Base-by-base conservation (phyloP, 23 red algal species). In the Agarophyton chilense region DNA sequence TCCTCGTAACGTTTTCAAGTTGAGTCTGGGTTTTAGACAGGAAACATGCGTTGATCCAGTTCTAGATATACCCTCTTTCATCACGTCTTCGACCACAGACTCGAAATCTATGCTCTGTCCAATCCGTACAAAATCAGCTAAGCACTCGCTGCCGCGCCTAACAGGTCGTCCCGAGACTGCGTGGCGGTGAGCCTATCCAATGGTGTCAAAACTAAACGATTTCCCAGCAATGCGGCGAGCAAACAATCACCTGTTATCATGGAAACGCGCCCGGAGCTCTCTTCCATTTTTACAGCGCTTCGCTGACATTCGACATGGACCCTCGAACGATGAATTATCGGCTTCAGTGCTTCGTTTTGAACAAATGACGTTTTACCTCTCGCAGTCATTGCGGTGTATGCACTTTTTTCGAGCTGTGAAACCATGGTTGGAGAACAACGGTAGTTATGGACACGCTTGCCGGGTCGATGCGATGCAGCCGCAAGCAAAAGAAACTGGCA, bases 111-210 rank as follows among this genome's bases (percentile, higher is more conserved):
- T 25, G 91, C 72, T 44, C 60, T 72, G 14, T 43, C 91, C 26
- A 94, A 19, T 13, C 80, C 91, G 45, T 87, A 86, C 32, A 94
- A 64, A 41, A 94, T 35, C 32, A 80, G 60, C 25, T 53, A 70
- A 28, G 91, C 91, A 22, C 66, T 67, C 41, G 79, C 65, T 72
- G 60, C 53, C 19, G 87, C 80, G 14, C 79, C 91, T 68, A 94
- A 71, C 33, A 94, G 54, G 47, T 94, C 91, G 17, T 64, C 64
- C n/a, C 91, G 68, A 1, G 91, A 85, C 47, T 94, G 81, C 25
- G 91, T 76, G 17, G 73, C 44, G 11, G 91, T 54, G 26, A 91
- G 60, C 2, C 54, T n/a, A 56, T 82, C 74, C 18, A 91, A 76
- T 68, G 88, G 88, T 25, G 88, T 91, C 34, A 91, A 82, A 10